These are phyloP conservation scores for Wallacemonas sp. DNA, from an alignment of 208 protist species.

Conservation along the genomic window DNA sequence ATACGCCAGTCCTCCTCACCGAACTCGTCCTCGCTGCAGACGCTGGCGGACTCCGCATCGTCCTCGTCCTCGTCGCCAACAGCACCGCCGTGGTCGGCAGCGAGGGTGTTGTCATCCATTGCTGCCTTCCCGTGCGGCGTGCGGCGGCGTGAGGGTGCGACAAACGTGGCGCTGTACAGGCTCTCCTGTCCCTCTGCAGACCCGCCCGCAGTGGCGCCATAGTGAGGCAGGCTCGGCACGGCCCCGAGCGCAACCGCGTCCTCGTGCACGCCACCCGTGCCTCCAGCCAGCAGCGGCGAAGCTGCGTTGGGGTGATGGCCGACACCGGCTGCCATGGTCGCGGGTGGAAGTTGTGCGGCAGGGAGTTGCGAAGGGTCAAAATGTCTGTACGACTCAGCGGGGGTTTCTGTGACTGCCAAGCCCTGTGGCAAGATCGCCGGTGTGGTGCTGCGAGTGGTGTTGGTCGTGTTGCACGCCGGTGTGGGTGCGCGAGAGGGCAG, in stretches of 20 bases:
- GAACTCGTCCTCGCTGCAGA: constrained; percentile 54
- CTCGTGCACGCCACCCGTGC: too few species aligned
- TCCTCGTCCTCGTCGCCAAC: not conserved
- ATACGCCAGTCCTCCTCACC: constrained; percentile 73
- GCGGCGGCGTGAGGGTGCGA: not conserved
- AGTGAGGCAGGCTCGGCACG: constrained; percentile 21
- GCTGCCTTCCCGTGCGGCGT: not conserved
- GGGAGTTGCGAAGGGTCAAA: constrained; percentile 6
- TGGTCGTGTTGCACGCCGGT: not conserved
- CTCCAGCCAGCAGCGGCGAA: too few species aligned
- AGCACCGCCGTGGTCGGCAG: not conserved
- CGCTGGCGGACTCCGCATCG: constrained; percentile 16
- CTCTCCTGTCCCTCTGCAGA: not conserved
- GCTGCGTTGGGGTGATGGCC: too few species aligned
- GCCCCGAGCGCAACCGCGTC: too few species aligned
- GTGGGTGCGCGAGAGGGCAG: not conserved
- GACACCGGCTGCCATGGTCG: constrained; percentile 11
- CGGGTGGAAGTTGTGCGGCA: constrained; percentile 16
- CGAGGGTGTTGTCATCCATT: too few species aligned
- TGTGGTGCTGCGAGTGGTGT: constrained; percentile 10
- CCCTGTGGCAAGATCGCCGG: not conserved
- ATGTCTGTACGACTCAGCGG: not conserved
- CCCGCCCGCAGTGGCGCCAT: not conserved
- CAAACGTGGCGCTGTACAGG: constrained; percentile 12
- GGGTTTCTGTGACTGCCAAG: not conserved